Conservation (phyloP, 805 yeast genomes). For the Wickerhamomyces mucosus region DNA sequence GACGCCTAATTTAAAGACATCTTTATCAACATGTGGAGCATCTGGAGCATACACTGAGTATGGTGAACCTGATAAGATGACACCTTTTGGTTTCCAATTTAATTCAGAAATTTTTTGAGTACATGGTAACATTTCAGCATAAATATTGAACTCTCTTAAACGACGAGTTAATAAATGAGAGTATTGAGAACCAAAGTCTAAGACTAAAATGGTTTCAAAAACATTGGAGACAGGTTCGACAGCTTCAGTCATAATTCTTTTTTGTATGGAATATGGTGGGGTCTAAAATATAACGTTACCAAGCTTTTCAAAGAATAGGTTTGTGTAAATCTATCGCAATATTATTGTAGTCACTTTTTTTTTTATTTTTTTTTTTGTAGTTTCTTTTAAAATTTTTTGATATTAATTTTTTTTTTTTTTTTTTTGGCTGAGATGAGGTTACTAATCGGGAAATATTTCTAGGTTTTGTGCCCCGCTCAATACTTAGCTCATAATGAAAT, state of each 20-base stretch:
- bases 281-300: too few species aligned
- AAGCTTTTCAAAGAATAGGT: too few species aligned
- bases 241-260: slow-evolving; percentile 19
- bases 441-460: too few species aligned
- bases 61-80: slow-evolving; percentile 94
- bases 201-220: slow-evolving; percentile 93
- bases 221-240: slow-evolving; percentile 64
- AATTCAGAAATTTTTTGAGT: slow-evolving; percentile 93
- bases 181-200: slow-evolving; percentile 98
- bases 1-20: slow-evolving; percentile 78
- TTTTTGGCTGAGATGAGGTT: too few species aligned
- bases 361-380: too few species aligned
- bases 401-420: too few species aligned
- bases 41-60: slow-evolving; percentile 93
- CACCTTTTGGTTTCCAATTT: slow-evolving; percentile 92
- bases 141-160: slow-evolving; percentile 93
- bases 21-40: slow-evolving; percentile 97
- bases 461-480: too few species aligned
- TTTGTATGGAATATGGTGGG: too few species aligned
- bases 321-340: too few species aligned
- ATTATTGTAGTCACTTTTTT: too few species aligned
- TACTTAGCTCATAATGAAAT: too few species aligned
- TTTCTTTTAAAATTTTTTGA: too few species aligned
- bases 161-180: slow-evolving; percentile 95
- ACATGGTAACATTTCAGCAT: slow-evolving; percentile 99